Evolutionary conservation across 1,284 basidiomycete species (phyloP), one percentile per base, ranked within the genome.

Genomic region (Leccinum griseonigrum): DNA sequence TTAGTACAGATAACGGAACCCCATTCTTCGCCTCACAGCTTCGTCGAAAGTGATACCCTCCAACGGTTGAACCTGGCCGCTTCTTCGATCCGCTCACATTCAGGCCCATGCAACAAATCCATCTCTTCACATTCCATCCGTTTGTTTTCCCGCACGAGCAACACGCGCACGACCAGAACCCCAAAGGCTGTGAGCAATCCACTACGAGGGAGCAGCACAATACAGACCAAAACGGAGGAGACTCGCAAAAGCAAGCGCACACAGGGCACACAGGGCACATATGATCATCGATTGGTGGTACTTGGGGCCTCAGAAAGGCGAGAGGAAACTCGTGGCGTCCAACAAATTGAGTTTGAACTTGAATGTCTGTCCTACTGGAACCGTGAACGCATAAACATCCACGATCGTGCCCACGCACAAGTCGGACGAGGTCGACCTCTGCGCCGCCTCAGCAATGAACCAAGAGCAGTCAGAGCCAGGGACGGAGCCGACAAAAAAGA

Each of bases 211-310:
- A 11, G 4, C 10, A 46, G 22, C 5, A 36, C 0, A 10, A 22
- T 29, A 64, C 67, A 8, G 67, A 83, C 83, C 67, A 16, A 79
- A 66, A 29, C 78, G 72, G 22, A 83, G 66, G 2, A 75, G 38
- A 6, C 73, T 74, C 59, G 77, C 74, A 1, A 83, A 69, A 28
- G 69, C 77, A 6, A 84, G 71, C 1, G 77, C 71, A 53, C 73
- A 75, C 0, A 84, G 65, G 0, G 78, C 79, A 59, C 22, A 22
- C 22, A 22, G 22, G 22, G 22, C 22, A 22, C 22, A 22, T 22
- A 85, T 82, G n/a, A 73, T 75, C 81, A 85, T 81, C 0, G 82
- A 83, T 56, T 77, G 81, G 60, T 81, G 83, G 62, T 85, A 85
- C 46, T 74, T 60, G 0, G 82, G 83, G 4, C 78, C 74, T 82